These are phyloP conservation scores for Sanguinoderma infundibulare DNA, from an alignment of 1,284 basidiomycete genomes.

Conservation along the genomic window DNA sequence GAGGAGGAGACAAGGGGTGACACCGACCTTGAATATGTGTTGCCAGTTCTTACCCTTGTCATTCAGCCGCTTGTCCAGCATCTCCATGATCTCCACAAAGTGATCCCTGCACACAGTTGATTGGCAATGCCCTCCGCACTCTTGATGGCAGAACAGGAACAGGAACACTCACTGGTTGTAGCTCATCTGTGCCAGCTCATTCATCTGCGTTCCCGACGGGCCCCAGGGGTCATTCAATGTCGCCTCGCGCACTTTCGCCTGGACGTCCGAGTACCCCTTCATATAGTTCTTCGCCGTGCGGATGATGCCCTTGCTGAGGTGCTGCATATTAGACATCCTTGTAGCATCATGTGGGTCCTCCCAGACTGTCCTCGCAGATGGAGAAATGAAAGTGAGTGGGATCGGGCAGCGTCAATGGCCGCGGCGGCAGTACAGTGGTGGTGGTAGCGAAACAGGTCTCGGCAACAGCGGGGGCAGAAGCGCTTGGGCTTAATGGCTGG, in stretches of 20 bases:
- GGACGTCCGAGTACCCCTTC: conserved; percentile 92
- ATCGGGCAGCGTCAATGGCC: neutral
- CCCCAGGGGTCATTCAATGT: conserved; percentile 99
- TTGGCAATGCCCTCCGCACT: too few species aligned
- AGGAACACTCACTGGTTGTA: conserved; percentile 91
- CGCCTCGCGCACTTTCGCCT: conserved; percentile 96
- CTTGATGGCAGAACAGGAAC: too few species aligned
- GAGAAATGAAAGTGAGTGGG: neutral
- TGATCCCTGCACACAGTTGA: conserved; percentile 92
- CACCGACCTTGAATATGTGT: conserved; percentile 94
- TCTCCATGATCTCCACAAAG: conserved; percentile 99
- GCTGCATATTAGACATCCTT: conserved; percentile 55
- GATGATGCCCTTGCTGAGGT: conserved; percentile 80
- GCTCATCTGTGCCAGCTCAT: conserved; percentile 96
- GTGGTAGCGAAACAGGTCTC: neutral
- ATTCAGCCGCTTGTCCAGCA: conserved; percentile 98
- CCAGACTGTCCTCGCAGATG: neutral
- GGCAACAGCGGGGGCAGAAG: neutral
- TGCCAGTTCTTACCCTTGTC: conserved; percentile 99
- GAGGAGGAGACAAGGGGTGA: neutral
- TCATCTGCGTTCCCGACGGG: conserved; percentile 98
- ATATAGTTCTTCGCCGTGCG: conserved; percentile 95
- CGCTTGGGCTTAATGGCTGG: neutral
- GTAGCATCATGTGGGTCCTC: neutral
- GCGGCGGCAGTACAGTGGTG: neutral